A percentile compares a stretch with the other conserved stretches of the same genome.
These are phyloP conservation scores for Capsicum chinense DNA, from an alignment of 257 asterid species.

Conservation along the genomic window DNA sequence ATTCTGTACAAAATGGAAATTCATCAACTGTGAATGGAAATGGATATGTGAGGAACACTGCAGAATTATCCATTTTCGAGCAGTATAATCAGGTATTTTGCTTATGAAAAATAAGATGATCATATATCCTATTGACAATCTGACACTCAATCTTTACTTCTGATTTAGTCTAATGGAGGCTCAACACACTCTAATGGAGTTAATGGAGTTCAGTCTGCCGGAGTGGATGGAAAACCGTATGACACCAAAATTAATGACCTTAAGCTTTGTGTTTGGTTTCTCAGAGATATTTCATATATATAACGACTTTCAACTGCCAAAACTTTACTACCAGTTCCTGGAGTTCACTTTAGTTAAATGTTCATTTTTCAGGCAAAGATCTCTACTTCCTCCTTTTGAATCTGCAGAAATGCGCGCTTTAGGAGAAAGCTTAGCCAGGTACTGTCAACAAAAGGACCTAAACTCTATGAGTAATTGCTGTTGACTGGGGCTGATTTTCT, in stretches of 20 bases:
- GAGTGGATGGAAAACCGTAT: constrained; percentile 68
- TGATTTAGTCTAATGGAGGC: constrained; percentile 58
- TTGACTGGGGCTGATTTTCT: constrained; percentile 28
- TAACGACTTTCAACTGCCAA: background rate
- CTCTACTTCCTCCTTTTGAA: constrained; percentile 92
- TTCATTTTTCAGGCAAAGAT: constrained; percentile 65
- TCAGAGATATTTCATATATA: constrained; percentile 19
- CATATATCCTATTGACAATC: constrained; percentile 28
- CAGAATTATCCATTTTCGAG: constrained; percentile 85
- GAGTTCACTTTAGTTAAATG: background rate
- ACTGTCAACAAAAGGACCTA: constrained; percentile 32
- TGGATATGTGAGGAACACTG: constrained; percentile 51
- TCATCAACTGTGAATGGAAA: constrained; percentile 47
- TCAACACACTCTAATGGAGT: constrained; percentile 41
- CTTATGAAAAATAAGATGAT: constrained; percentile 20
- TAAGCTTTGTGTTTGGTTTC: background rate
- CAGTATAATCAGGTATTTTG: constrained; percentile 72
- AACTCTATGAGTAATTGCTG: constrained; percentile 27
- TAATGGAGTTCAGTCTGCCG: constrained; percentile 54
- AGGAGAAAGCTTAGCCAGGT: constrained; percentile 96
- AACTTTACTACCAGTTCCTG: background rate
- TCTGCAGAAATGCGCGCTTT: constrained; percentile 90
- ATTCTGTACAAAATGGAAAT: constrained; percentile 41
- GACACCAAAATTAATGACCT: constrained; percentile 29
- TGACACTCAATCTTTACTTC: constrained; percentile 35